A percentile compares a stretch with the other conserved stretches of the same genome.
phyloP scores from a whole-genome alignment of 2,329 filamentous ascomycete genomes.

The Cryphonectria japonica region DNA sequence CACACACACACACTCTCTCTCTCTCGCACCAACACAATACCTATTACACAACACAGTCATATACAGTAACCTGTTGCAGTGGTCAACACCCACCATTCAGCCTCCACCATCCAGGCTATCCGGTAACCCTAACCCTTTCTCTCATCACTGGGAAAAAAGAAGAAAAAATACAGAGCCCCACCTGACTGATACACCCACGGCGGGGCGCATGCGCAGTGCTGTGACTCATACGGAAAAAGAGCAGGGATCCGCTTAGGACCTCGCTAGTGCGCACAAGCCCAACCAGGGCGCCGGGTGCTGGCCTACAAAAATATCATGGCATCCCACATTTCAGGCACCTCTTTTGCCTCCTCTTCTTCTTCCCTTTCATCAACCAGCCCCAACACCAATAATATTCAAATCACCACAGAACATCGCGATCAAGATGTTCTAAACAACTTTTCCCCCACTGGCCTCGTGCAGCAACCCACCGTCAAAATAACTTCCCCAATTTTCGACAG shows the following conservation, averaged over 20 bases:
- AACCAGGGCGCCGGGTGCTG: background rate
- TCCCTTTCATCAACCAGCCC: constrained; percentile 42
- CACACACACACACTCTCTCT: background rate
- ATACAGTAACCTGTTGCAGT: background rate
- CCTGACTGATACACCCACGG: background rate
- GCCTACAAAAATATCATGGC: constrained; percentile 46
- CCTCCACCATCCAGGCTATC: background rate
- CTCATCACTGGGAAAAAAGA: no score
- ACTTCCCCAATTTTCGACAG: constrained; percentile 47
- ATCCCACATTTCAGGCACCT: constrained; percentile 33
- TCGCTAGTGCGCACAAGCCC: background rate
- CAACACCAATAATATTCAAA: constrained; percentile 36
- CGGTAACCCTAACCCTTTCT: background rate
- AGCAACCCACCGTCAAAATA: constrained; percentile 53
- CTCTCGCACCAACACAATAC: background rate
- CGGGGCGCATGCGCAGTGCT: background rate
- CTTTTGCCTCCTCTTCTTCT: constrained; percentile 34
- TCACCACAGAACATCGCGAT: constrained; percentile 44
- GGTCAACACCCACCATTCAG: background rate
- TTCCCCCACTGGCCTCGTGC: constrained; percentile 39
- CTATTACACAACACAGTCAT: background rate
- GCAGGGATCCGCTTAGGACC: background rate
- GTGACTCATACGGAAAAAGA: constrained; percentile 19
- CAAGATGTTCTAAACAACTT: constrained; percentile 64
- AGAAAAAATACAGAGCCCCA: background rate